Base-by-base conservation (phyloP, 2,329 filamentous ascomycete genomes). In the Karstenula rhodostoma region DNA sequence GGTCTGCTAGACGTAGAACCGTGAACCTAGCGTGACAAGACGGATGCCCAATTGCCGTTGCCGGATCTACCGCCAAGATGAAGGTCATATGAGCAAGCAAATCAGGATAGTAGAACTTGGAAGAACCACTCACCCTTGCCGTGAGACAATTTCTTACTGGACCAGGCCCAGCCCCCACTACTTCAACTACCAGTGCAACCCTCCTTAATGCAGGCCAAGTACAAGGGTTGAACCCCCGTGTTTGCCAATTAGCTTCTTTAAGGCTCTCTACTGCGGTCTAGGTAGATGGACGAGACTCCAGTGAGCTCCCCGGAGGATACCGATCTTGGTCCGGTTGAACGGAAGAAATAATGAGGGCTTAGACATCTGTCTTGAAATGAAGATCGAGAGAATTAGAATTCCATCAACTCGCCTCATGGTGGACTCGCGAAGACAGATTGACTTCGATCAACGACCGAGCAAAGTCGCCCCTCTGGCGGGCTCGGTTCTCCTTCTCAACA, bases 381-480 rank as follows among this genome's bases (percentile, higher is more conserved):
- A 19, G 32, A 22, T 33, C 9, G 15, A 37, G 15, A 37, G 19
- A 47, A 48, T 3, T 13, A 40, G 12, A 23, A 19, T 6, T 37
- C 25, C 17, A 42, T 25, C 32, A 43, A 43, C 44, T 25, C 55
- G 32, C 42, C 43, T 35, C 32, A 19, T 32, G 25, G 17, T 35
- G 29, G 6, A 37, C 10, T 52, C 46, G 56, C 56, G 56, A 56
- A 35, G 46, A 32, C 54, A 54, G 56, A n/a, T 46, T 17, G 49
- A 57, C 51, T 63, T 63, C 63, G 57, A 63, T 63, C 60, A 64
- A 46, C 43, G 33, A 19, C 29, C 52, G 44, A 50, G 27, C 51
- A 29, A 42, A 32, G 27, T 44, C 43, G 29, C n/a, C 4, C 29
- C 43, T 13, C 32, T 22, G 43, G 17, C 32, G 19, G 29, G 37